phyloP scores from a whole-genome alignment of 2,329 filamentous ascomycete species.

The Fusarium xylarioides region DNA sequence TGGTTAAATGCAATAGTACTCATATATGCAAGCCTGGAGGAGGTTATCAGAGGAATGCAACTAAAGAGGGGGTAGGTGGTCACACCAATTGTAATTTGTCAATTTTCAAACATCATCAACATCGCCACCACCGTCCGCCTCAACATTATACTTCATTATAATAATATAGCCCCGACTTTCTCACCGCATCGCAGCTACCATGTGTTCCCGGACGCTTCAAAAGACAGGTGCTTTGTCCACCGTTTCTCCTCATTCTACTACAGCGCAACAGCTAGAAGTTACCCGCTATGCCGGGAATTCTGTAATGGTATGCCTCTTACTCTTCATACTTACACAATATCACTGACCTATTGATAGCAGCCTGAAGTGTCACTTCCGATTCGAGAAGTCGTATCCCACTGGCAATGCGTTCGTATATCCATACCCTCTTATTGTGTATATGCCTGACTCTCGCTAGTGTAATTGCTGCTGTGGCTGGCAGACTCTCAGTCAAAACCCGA shows the following conservation, averaged over 20 bases:
- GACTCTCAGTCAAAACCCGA: rapidly evolving
- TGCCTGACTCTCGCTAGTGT: not conserved
- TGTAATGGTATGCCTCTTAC: not conserved
- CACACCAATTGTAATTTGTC: not conserved
- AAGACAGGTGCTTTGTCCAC: rapidly evolving
- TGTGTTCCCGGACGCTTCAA: not conserved
- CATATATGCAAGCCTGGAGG: not conserved
- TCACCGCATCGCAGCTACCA: not conserved
- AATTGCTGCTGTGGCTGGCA: not conserved
- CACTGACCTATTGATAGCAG: not conserved
- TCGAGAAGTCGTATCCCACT: rapidly evolving
- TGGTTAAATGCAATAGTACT: not conserved
- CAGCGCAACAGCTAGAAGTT: not conserved
- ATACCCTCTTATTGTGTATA: rapidly evolving
- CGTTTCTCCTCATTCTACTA: not conserved
- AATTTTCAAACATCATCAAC: not conserved
- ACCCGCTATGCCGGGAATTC: too few relatives aligned
- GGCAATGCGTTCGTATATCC: not conserved
- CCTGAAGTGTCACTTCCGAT: not conserved
- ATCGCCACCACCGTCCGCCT: not conserved
- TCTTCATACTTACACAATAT: rapidly evolving
- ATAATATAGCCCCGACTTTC: not conserved
- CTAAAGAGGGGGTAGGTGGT: not conserved
- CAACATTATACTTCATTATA: rapidly evolving
- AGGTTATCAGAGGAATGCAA: not conserved